Evolutionary conservation across 495 filamentous ascomycete species (phyloP), one percentile per base, ranked within the genome.

Genomic region (Xylaria castorea): DNA sequence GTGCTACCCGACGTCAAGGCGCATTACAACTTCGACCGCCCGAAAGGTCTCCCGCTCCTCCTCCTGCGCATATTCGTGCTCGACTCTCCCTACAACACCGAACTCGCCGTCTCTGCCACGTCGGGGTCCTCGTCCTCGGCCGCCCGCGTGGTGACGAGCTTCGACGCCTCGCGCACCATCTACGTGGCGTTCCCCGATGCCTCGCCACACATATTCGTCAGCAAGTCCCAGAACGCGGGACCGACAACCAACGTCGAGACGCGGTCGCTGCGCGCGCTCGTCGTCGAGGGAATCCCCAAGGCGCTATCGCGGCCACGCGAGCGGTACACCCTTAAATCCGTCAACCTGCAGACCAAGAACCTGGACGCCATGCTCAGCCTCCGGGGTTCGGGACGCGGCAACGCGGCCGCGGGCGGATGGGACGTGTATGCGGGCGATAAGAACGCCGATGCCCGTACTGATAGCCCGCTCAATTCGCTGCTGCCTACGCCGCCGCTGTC

Each of bases 141-240:
- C 9, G 34, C 46, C 27, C 67, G 68, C 5, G 48, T 69, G 14
- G 51, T 79, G 2, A 77, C 80, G 2, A 81, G 74, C 48, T 81
- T 90, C 80, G 83, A 89, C 78, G 80, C 86, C 18, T 89, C 91
- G 30, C 87, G 89, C 38, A 89, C 91, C 4, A 84, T 97, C 55
- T 95, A 91, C 75, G 81, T 95, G 72, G 91, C 91, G 8, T 95
- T 96, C 77, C 94, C 94, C 0, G 89, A 94, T 74, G 89, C 88
- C 60, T 91, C 91, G 36, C 91, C 93, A 0, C 90, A 89, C 74
- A 81, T 96, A 40, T 97, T 91, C 75, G 88, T 93, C 32, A 93
- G 92, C 36, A 87, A 81, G 58, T 79, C 82, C 16, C 78, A 83
- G 66, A 71, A 85, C 36, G 75, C 83, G 36, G 73, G 78, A 18